Evolutionary conservation across 257 asterid species (phyloP).

Genomic region (Fraxinus americana): DNA sequence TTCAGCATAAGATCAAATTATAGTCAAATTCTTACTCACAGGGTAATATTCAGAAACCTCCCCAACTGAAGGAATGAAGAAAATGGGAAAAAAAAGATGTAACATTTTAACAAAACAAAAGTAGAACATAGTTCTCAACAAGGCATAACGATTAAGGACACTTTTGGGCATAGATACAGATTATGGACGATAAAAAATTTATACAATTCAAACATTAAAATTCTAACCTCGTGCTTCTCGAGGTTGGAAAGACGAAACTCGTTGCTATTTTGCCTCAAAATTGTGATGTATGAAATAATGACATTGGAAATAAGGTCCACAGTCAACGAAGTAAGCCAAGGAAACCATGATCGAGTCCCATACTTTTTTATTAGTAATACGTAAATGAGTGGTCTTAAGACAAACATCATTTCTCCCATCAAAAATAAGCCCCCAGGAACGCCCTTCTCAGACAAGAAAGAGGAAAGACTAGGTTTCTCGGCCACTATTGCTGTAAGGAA

Average conservation of each 20-base stretch:
- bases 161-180: not conserved
- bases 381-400: constrained; percentile 80
- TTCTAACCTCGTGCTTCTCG: constrained; percentile 81
- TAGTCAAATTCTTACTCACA: not conserved
- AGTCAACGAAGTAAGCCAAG: constrained; percentile 75
- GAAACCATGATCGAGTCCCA: constrained; percentile 82
- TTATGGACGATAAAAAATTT: not conserved
- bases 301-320: constrained; percentile 78
- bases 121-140: not conserved
- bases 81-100: not conserved
- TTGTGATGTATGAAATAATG: constrained; percentile 50
- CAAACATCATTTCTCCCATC: constrained; percentile 81
- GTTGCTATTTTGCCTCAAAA: constrained; percentile 34
- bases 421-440: constrained; percentile 73
- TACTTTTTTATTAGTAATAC: constrained; percentile 75
- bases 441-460: constrained; percentile 74
- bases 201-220: constrained; percentile 4
- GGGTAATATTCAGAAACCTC: not conserved
- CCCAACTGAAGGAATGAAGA: not conserved
- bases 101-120: constrained; percentile 7
- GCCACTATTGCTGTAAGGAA: constrained; percentile 41
- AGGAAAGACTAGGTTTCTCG: constrained; percentile 52
- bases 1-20: not conserved
- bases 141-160: not conserved
- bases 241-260: constrained; percentile 47